These are phyloP conservation scores for Diaporthe sp. DNA, from an alignment of 2,329 filamentous ascomycete genomes.

Conservation along the genomic window DNA sequence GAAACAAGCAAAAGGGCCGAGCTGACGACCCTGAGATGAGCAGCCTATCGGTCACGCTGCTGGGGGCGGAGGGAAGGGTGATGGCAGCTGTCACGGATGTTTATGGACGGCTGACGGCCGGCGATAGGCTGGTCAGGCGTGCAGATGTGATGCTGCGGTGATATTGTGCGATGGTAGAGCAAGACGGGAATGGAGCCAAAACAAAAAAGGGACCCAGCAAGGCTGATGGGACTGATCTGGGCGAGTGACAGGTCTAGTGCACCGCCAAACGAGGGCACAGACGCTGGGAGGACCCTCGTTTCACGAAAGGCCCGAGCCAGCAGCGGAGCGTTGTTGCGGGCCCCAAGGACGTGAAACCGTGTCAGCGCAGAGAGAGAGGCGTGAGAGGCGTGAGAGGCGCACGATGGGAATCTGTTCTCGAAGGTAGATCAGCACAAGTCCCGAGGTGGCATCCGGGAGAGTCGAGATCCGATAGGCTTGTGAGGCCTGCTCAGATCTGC, in stretches of 20 bases:
- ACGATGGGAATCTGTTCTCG: conserved; percentile 8
- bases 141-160: conserved; percentile 29
- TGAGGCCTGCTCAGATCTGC: conserved; percentile 30
- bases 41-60: neutral
- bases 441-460: neutral
- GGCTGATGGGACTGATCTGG: neutral
- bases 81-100: conserved; percentile 19
- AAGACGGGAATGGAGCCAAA: conserved; percentile 4
- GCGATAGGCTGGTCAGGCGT: conserved; percentile 25
- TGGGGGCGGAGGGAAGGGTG: neutral
- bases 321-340: neutral
- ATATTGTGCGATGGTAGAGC: conserved; percentile 13
- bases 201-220: neutral
- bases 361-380: neutral
- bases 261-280: conserved; percentile 11
- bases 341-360: conserved; percentile 20
- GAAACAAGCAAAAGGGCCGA: conserved; percentile 6
- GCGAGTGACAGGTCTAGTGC: neutral
- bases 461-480: conserved; percentile 39
- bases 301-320: conserved; percentile 1
- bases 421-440: neutral
- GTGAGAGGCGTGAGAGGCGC: no score
- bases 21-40: neutral
- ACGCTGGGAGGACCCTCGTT: conserved; percentile 25
- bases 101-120: neutral